Evolutionary conservation across 2,329 filamentous ascomycete genomes (phyloP).

Genomic region (Teratosphaeria zuluensis): DNA sequence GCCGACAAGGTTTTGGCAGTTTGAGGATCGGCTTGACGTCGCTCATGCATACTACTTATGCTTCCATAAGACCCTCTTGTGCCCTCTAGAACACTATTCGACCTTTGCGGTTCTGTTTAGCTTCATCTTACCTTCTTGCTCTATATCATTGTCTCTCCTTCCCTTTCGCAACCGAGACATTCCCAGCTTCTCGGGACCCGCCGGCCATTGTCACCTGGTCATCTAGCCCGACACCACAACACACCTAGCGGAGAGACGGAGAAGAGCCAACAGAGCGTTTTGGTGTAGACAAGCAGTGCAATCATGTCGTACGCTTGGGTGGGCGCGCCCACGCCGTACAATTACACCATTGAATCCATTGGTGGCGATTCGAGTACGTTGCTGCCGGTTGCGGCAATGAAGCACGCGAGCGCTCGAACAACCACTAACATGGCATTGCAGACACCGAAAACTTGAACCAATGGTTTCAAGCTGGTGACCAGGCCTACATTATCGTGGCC

Average conservation of each 20-base stretch:
- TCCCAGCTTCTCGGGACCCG: not conserved
- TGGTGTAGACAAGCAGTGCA: slow-evolving; percentile 1
- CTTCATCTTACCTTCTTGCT: not conserved
- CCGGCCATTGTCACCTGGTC: not conserved
- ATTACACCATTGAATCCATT: slow-evolving; percentile 48
- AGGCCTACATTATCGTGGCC: slow-evolving; percentile 83
- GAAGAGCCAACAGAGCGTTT: not conserved
- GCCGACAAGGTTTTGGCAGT: not conserved
- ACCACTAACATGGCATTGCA: slow-evolving; percentile 30
- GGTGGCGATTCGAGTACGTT: slow-evolving; percentile 66
- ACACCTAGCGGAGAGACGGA: not conserved
- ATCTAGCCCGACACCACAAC: not conserved
- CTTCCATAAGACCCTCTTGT: not conserved
- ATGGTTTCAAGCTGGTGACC: slow-evolving; percentile 87
- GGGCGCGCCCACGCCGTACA: slow-evolving; percentile 37
- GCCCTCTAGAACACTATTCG: not conserved
- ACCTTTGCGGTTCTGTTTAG: not conserved
- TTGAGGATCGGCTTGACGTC: not conserved
- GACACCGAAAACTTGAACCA: slow-evolving; percentile 84
- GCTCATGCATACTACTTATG: not conserved
- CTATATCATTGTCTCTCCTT: not conserved
- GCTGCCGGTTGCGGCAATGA: not conserved
- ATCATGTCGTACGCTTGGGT: slow-evolving; percentile 42
- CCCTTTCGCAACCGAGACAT: not conserved
- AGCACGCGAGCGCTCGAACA: not conserved